Evolutionary conservation across 2,329 filamentous ascomycete genomes (phyloP).

Genomic region (Colletotrichum gigasporum): DNA sequence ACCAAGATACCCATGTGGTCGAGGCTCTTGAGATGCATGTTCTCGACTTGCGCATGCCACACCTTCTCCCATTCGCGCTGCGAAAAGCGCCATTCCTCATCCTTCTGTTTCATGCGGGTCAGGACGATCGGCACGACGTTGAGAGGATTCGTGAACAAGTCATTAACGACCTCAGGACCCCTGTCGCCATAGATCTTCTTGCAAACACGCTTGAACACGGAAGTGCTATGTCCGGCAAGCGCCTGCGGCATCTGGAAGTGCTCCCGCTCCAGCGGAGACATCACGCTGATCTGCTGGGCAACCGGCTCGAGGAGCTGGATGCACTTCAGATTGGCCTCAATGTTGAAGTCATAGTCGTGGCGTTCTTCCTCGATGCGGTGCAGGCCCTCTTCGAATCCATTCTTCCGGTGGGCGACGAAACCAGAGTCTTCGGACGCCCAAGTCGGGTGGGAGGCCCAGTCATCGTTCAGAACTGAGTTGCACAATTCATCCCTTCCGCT

Average conservation of each 20-base stretch:
- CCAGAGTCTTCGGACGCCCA: conserved; percentile 99
- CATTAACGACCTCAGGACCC: conserved; percentile 84
- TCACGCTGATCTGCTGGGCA: conserved; percentile 86
- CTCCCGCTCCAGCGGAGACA: conserved; percentile 77
- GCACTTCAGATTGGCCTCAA: conserved; percentile 92
- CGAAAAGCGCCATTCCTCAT: conserved; percentile 97
- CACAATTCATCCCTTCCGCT: conserved; percentile 96
- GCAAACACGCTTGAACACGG: conserved; percentile 95
- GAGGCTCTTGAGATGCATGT: conserved; percentile 94
- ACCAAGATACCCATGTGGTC: conserved; percentile 96
- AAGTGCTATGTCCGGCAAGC: conserved; percentile 91
- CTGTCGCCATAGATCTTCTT: conserved; percentile 97
- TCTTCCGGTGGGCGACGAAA: conserved; percentile 97
- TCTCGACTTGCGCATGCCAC: conserved; percentile 94
- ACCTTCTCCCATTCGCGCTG: conserved; percentile 99
- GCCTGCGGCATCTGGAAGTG: conserved; percentile 83
- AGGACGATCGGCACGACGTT: conserved; percentile 90
- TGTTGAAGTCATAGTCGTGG: conserved; percentile 98
- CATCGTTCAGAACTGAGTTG: conserved; percentile 91
- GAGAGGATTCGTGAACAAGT: conserved; percentile 86
- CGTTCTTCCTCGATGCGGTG: conserved; percentile 98
- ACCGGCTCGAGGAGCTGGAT: conserved; percentile 97
- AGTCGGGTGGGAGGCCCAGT: conserved; percentile 98
- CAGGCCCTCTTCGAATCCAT: conserved; percentile 90
- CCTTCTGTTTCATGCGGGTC: conserved; percentile 90